Base-by-base conservation (phyloP, 805 yeast genomes). In the Diddensiella santjacobensis region DNA sequence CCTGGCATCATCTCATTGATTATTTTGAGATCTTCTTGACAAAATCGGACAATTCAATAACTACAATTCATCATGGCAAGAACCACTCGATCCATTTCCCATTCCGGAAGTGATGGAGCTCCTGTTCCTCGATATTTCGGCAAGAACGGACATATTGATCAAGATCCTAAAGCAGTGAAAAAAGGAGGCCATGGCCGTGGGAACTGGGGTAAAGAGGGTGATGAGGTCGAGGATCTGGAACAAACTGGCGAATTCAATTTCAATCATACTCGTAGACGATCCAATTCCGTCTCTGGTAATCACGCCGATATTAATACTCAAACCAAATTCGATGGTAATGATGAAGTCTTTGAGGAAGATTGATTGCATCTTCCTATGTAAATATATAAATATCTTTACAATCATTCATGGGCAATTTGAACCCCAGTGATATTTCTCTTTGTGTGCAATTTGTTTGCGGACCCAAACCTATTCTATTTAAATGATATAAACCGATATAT, bases 131-230 rank as follows among this genome's bases (percentile, higher is more conserved):
- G 78, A 62, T 87, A 78, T 78, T 89, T 88, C 66, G 83, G 90
- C 48, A 90, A 84, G 63, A 77, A 78, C 59, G 95, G 95, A 17
- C 75, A 76, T 60, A 66, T 66, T 52, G 81, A 84, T 58, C 75
- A 79, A 46, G 80, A 83, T 53, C 96, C 96, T 47, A 81, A 80
- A 61, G 78, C 80, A 59, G 78, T 84, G 48, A 87, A 87, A 77
- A 87, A 86, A 64, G 75, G 76, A 50, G 97, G 97, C 43, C 84
- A 83, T 29, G 97, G 97, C 41, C 81, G 80, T 58, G 83, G 82
- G 56, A 88, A 88, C 61, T 87, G 96, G 96, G 97, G 97, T 39
- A 70, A 73, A 51, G 75, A 80, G 5, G 91, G 89, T 24, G 95
- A 86, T 58, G 96, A 87, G 59, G 63, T 83, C 45, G 78, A 79